Evolutionary conservation across 2,329 filamentous ascomycete species (phyloP).

Genomic region (Trichoderma sp.): DNA sequence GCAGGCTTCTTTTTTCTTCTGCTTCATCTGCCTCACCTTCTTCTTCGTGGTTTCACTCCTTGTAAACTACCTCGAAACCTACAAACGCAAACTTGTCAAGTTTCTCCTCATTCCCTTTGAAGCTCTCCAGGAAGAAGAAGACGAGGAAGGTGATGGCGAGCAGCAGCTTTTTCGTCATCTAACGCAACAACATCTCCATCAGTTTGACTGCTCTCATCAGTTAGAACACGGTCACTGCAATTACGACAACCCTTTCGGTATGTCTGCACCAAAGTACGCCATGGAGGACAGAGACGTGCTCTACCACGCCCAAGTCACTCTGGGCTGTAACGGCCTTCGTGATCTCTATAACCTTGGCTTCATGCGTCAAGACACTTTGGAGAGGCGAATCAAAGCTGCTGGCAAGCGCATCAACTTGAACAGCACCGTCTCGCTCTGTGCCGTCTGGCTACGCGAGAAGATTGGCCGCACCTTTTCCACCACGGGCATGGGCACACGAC

Average conservation of each 20-base stretch:
- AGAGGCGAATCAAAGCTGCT: slow-evolving; percentile 23
- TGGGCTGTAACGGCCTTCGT: slow-evolving; percentile 28
- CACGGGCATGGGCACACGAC: not conserved
- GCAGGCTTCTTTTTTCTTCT: slow-evolving; percentile 3
- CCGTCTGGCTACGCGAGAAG: slow-evolving; percentile 31
- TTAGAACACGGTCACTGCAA: not conserved
- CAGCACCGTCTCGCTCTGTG: slow-evolving; percentile 28
- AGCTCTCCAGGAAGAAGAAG: not conserved
- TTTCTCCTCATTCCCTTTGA: not conserved
- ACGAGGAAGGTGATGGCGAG: not conserved
- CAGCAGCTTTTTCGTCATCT: not conserved
- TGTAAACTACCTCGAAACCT: not conserved
- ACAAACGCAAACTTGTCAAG: not conserved
- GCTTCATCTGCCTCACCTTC: not conserved
- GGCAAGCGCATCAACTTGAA: slow-evolving; percentile 13
- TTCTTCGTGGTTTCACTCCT: not conserved
- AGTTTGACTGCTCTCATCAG: not conserved
- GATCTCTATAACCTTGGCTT: slow-evolving; percentile 25
- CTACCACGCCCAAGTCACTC: slow-evolving; percentile 22
- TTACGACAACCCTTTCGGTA: not conserved
- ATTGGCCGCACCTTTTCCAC: not conserved
- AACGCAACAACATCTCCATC: not conserved
- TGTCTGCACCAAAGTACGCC: not conserved
- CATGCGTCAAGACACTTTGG: slow-evolving; percentile 29
- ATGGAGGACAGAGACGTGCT: slow-evolving; percentile 28